Evolutionary conservation across 2,329 filamentous ascomycete genomes (phyloP).

Genomic region (Didymellaceae sp.): DNA sequence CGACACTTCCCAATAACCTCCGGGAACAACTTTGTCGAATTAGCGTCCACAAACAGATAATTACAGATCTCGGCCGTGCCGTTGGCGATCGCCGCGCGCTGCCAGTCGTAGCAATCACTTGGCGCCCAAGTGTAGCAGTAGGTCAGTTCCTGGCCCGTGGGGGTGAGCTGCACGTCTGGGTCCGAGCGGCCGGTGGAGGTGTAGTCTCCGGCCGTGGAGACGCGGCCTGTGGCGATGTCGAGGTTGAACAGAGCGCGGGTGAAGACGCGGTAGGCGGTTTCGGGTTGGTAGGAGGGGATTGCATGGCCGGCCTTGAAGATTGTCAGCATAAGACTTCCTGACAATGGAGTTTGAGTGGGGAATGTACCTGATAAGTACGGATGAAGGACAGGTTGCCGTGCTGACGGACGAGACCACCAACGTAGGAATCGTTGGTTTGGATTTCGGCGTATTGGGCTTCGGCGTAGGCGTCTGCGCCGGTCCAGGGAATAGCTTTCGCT

Average conservation of each 20-base stretch:
- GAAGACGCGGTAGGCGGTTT: slow-evolving; percentile 60
- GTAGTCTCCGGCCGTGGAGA: slow-evolving; percentile 12
- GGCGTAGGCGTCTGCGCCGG: slow-evolving; percentile 25
- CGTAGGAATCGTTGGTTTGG: slow-evolving; percentile 44
- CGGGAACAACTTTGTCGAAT: slow-evolving; percentile 27
- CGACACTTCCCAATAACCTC: slow-evolving; percentile 26
- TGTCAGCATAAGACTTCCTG: no score
- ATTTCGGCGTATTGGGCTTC: slow-evolving; percentile 43
- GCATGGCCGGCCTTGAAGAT: slow-evolving; percentile 52
- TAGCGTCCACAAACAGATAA: slow-evolving; percentile 28
- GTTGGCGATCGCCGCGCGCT: slow-evolving; percentile 19
- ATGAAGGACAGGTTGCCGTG: slow-evolving; percentile 49
- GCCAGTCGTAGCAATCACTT: slow-evolving; percentile 23
- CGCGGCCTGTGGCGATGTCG: slow-evolving; percentile 56
- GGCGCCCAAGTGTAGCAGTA: slow-evolving; percentile 29
- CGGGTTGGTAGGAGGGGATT: slow-evolving; percentile 50
- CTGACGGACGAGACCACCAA: slow-evolving; percentile 54
- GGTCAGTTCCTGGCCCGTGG: slow-evolving; percentile 13
- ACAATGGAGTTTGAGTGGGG: no score
- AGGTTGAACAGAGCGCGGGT: slow-evolving; percentile 52
- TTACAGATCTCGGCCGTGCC: slow-evolving; percentile 25
- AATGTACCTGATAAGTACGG: no score
- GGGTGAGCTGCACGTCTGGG: slow-evolving; percentile 21
- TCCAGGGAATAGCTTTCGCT: slow-evolving; percentile 49
- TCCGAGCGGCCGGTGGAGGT: slow-evolving; percentile 19